phyloP scores from a whole-genome alignment of 441 rosid genomes.

The Populus tomentosa region DNA sequence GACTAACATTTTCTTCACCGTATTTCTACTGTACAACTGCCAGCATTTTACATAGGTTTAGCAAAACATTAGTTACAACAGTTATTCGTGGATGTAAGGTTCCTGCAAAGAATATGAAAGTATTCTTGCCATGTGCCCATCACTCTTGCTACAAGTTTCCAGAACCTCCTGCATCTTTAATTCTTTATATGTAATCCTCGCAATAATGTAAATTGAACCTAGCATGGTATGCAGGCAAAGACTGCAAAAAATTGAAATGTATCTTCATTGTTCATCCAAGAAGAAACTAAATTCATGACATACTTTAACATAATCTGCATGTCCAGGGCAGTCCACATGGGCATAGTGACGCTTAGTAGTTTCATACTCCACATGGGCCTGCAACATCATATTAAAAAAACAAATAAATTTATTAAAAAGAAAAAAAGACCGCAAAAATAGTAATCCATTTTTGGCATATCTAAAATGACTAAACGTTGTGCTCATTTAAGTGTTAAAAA shows the following conservation, averaged over 20 bases:
- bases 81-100: neutral
- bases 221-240: neutral
- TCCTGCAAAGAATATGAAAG: neutral
- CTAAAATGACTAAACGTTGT: neutral
- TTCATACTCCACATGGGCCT: constrained; percentile 99
- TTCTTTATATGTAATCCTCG: neutral
- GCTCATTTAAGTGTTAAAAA: neutral
- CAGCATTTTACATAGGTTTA: neutral
- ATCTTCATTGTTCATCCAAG: neutral
- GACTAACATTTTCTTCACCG: neutral
- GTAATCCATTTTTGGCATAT: neutral
- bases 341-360: constrained; percentile 96
- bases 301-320: constrained; percentile 98
- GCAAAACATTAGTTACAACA: neutral
- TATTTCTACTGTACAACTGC: neutral
- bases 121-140: neutral
- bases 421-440: neutral
- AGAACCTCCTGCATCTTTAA: neutral
- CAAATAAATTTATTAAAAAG: neutral
- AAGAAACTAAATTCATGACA: constrained; percentile 12
- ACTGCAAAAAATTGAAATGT: neutral
- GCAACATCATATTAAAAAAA: constrained; percentile 13
- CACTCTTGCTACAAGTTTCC: neutral
- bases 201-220: neutral
- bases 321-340: constrained; percentile 98